Conservation (phyloP, 495 filamentous ascomycete species). For the Neurospora sp. region DNA sequence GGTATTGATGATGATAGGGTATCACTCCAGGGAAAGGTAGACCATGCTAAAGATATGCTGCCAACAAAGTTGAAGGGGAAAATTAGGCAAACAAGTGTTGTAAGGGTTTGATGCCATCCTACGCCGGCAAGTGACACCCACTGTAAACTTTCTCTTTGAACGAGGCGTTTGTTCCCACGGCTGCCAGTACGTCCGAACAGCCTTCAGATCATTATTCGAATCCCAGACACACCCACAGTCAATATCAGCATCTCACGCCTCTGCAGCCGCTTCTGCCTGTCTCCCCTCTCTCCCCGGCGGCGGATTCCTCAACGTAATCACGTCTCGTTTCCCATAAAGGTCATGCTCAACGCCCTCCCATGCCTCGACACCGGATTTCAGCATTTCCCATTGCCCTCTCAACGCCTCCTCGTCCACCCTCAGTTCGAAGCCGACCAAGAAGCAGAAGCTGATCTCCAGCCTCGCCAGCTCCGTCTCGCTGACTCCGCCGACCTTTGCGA, state of each 20-base stretch:
- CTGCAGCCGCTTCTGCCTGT: neutral
- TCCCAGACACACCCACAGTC: neutral
- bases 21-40: neutral
- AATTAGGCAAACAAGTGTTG: neutral
- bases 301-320: neutral
- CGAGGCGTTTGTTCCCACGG: too few species aligned
- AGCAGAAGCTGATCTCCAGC: slow-evolving; percentile 87
- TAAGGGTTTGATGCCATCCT: too few species aligned
- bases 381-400: slow-evolving; percentile 39
- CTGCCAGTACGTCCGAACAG: neutral
- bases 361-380: slow-evolving; percentile 27
- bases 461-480: slow-evolving; percentile 65
- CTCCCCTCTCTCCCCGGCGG: neutral
- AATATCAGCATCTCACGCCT: neutral
- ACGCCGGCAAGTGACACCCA: too few species aligned
- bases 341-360: slow-evolving; percentile 13
- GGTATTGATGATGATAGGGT: neutral
- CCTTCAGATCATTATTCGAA: neutral
- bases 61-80: neutral
- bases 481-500: slow-evolving; percentile 86
- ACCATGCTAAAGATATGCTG: neutral
- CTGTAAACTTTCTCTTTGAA: too few species aligned
- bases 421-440: slow-evolving; percentile 71
- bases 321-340: neutral
- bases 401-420: slow-evolving; percentile 58